Base-by-base conservation (phyloP, 2,329 filamentous ascomycete genomes). In the Eutypa lata region DNA sequence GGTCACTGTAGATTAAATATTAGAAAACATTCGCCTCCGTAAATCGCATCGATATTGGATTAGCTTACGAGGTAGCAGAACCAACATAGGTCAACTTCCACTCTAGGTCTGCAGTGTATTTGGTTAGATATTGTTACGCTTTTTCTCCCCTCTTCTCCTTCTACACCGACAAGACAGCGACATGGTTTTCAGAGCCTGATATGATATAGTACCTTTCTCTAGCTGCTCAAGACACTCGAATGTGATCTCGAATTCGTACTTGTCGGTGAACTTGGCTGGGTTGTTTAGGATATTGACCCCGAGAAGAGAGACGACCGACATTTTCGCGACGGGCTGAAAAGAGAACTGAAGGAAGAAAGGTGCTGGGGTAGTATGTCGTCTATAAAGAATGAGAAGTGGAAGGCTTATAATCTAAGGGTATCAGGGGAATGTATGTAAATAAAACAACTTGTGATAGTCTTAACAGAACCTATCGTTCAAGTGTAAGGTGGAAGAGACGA, bases 51-150 rank as follows among this genome's bases (percentile, higher is more conserved):
- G n/a, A 56, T 53, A 66, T 56, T 57, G 38, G 21, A 22, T 24
- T 21, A 46, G 81, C 89, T 78, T 80, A 96, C 89, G 91, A 96
- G 53, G 93, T 97, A 59, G 95, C 94, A 63, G 94, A 99, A 67
- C 94, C 95, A 69, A 99, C 94, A 66, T 99, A 99, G 71, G 91
- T 99, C 66, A 99, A 81, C 76, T 99, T 99, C 94, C 94, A 99
- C 76, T 99, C 94, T 57, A 99, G 86, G 76, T 99, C 94, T 96
- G 65, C 33, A 37, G 13, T 2, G 38, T 4, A n/a, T 42, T 10
- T 42, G 8, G 4, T 42, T 42, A 42, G 38, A 7, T 21, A 31
- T 10, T 31, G 10, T 21, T 11, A 5, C 13, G 16, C 11, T 18
- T 13, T 42, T 42, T 3, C n/a, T 21, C n/a, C n/a, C 3, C 18